phyloP scores from a whole-genome alignment of 371 early-diverging fungal species.

The Polyrhizophydium stewartii region DNA sequence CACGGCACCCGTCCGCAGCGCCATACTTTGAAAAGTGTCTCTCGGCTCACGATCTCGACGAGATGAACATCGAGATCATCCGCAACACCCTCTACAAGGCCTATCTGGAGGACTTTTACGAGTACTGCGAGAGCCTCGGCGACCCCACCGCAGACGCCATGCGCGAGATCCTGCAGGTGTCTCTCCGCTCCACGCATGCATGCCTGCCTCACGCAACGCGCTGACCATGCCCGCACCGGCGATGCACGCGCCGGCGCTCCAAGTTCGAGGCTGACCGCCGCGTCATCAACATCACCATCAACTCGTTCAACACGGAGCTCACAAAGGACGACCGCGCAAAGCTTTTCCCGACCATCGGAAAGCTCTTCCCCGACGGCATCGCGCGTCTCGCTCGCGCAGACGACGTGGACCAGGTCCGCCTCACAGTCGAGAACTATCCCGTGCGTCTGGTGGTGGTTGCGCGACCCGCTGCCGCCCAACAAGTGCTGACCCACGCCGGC shows the following conservation, averaged over 20 bases:
- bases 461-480: too few relatives aligned
- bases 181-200: background rate
- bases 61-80: slow-evolving; percentile 98
- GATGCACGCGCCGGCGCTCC: background rate
- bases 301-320: slow-evolving; percentile 95
- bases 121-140: slow-evolving; percentile 78
- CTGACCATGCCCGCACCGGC: background rate
- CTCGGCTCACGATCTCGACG: slow-evolving; percentile 95
- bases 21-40: slow-evolving; percentile 96
- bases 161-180: slow-evolving; percentile 84
- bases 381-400: slow-evolving; percentile 82
- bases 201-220: too few relatives aligned
- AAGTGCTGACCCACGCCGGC: background rate
- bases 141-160: slow-evolving; percentile 92
- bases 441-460: background rate
- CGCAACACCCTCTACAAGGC: slow-evolving; percentile 97
- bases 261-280: slow-evolving; percentile 98
- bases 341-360: slow-evolving; percentile 88
- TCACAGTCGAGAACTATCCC: slow-evolving; percentile 72
- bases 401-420: slow-evolving; percentile 91
- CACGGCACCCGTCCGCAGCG: slow-evolving; percentile 52
- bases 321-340: slow-evolving; percentile 92
- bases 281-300: slow-evolving; percentile 95
- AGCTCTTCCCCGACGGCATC: slow-evolving; percentile 88
- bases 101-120: slow-evolving; percentile 95